Conservation (phyloP, 139 green algal genomes). For the Edaphochlamys debaryana region DNA sequence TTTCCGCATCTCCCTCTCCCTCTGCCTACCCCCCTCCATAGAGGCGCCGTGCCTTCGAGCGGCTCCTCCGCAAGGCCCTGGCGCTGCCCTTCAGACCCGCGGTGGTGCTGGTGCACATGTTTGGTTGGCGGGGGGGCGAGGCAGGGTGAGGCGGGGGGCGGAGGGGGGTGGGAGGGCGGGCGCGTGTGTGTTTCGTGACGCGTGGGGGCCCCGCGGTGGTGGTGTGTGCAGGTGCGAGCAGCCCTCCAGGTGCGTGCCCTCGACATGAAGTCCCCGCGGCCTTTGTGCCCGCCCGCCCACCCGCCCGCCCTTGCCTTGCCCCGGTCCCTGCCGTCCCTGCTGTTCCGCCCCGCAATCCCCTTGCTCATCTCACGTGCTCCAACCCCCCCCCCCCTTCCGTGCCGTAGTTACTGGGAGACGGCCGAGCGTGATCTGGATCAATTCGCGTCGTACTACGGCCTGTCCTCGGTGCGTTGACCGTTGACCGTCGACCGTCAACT, state of each 20-base stretch:
- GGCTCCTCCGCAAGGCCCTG: conserved; percentile 54
- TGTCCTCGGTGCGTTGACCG: conserved; percentile 31
- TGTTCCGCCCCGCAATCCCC: no score
- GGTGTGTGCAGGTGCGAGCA: no score
- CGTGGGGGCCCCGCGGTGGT: no score
- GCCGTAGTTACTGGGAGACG: conserved; percentile 35
- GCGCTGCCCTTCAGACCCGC: conserved; percentile 39
- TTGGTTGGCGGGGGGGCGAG: neutral
- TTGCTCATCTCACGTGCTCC: no score
- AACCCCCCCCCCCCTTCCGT: no score
- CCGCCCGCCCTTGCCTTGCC: neutral
- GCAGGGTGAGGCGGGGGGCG: neutral
- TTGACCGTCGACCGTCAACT: no score
- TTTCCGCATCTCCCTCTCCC: neutral
- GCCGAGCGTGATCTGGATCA: conserved; percentile 47
- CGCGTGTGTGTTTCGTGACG: neutral
- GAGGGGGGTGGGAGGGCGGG: neutral
- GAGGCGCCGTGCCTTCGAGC: conserved; percentile 33
- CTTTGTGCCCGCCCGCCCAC: no score
- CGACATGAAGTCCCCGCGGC: no score
- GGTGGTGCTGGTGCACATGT: conserved; percentile 47
- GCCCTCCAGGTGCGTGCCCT: no score
- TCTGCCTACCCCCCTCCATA: neutral
- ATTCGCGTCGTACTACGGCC: conserved; percentile 48
- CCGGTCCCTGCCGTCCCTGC: no score